Evolutionary conservation across 2,329 filamentous ascomycete genomes (phyloP).

Genomic region (Neonectria faginata): DNA sequence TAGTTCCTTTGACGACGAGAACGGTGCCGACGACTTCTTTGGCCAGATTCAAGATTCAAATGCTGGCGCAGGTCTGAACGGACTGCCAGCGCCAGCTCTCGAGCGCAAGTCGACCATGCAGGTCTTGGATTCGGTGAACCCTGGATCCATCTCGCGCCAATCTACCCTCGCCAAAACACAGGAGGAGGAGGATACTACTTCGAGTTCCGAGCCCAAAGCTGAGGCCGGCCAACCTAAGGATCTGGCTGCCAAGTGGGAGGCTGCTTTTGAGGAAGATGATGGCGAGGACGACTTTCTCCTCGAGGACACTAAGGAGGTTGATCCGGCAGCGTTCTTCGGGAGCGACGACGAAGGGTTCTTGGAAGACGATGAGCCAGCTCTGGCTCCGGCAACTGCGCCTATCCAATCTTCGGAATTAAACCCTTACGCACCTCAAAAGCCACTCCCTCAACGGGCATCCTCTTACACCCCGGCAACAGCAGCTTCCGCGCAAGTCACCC

Average conservation of each 20-base stretch:
- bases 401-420: constrained; percentile 31
- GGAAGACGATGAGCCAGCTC: constrained; percentile 69
- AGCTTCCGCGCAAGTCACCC: constrained; percentile 21
- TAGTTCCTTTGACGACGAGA: constrained; percentile 58
- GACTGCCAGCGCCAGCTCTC: constrained; percentile 50
- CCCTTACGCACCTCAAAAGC: constrained; percentile 44
- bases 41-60: constrained; percentile 57
- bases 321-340: constrained; percentile 75
- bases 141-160: constrained; percentile 47
- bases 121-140: constrained; percentile 66
- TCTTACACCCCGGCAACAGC: constrained; percentile 39
- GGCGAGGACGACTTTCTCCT: constrained; percentile 71
- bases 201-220: constrained; percentile 32
- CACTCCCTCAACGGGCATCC: constrained; percentile 32
- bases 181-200: constrained; percentile 42
- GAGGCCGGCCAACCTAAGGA: constrained; percentile 59
- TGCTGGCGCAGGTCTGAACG: constrained; percentile 37
- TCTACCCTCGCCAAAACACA: constrained; percentile 49
- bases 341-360: constrained; percentile 90
- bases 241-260: constrained; percentile 84
- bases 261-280: constrained; percentile 81
- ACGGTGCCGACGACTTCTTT: constrained; percentile 72
- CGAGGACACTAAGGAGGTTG: constrained; percentile 68
- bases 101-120: constrained; percentile 78
- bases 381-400: constrained; percentile 27